Conservation (phyloP, 2,329 filamentous ascomycete genomes). For the Chaetothyriales sp. region DNA sequence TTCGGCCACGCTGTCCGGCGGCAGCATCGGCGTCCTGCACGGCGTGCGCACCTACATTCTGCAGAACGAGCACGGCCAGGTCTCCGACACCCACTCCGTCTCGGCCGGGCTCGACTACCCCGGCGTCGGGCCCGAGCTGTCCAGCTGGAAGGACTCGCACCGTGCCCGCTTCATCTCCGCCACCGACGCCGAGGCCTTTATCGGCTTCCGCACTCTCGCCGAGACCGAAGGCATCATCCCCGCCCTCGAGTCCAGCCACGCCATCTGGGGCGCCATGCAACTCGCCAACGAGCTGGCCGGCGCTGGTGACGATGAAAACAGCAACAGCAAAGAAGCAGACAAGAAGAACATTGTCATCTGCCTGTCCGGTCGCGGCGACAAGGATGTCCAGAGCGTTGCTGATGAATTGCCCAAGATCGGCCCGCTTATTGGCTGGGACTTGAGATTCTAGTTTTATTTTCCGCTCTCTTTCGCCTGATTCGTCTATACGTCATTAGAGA, state of each 20-base stretch:
- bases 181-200: slow-evolving; percentile 80
- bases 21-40: slow-evolving; percentile 84
- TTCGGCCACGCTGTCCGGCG: slow-evolving; percentile 74
- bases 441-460: slow-evolving; percentile 35
- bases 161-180: slow-evolving; percentile 81
- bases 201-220: slow-evolving; percentile 70
- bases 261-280: slow-evolving; percentile 76
- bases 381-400: slow-evolving; percentile 96
- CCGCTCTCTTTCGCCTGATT: too few species aligned
- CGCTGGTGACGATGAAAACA: neutral
- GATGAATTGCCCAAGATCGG: slow-evolving; percentile 83
- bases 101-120: slow-evolving; percentile 96
- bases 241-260: slow-evolving; percentile 85
- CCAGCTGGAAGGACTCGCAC: slow-evolving; percentile 79
- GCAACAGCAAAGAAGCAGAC: slow-evolving; percentile 50
- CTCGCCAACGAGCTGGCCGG: slow-evolving; percentile 60
- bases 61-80: slow-evolving; percentile 85
- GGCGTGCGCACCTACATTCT: slow-evolving; percentile 92
- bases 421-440: slow-evolving; percentile 67
- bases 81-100: slow-evolving; percentile 87
- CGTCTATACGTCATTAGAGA: too few species aligned
- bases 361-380: slow-evolving; percentile 84
- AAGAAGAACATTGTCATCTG: slow-evolving; percentile 80
- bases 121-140: slow-evolving; percentile 85
- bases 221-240: slow-evolving; percentile 95